Percentiles rank a stretch among this genome's conserved stretches.
These are phyloP conservation scores for Plicaturopsis crispa DNA, from an alignment of 768 basidiomycete species.

Conservation along the genomic window DNA sequence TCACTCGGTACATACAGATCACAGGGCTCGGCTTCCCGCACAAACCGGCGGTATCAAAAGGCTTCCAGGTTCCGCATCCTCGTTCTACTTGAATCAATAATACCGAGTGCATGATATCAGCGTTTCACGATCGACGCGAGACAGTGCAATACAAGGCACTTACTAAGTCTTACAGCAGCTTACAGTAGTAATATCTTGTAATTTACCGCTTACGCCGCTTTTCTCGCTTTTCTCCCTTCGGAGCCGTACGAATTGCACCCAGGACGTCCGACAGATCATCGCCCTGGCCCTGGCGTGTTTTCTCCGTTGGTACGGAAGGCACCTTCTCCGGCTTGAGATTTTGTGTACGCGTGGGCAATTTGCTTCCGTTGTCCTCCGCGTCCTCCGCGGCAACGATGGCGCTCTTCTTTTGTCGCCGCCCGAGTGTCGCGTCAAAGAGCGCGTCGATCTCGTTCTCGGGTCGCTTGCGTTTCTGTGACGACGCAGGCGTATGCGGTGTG, in stretches of 20 bases:
- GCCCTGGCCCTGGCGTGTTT: slow-evolving; percentile 17
- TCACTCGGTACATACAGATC: no score
- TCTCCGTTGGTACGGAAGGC: slow-evolving; percentile 8
- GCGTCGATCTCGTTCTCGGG: slow-evolving; percentile 68
- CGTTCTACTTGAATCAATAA: no score
- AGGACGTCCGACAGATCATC: slow-evolving; percentile 40
- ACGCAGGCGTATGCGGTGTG: neutral
- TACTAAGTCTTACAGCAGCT: no score
- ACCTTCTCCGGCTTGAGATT: neutral
- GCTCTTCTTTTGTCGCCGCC: slow-evolving; percentile 52
- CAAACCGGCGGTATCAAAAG: no score
- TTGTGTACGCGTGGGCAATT: no score
- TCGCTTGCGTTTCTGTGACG: slow-evolving; percentile 38
- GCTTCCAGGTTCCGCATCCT: no score
- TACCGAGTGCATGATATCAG: no score
- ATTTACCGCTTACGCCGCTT: slow-evolving; percentile 20
- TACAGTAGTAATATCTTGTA: neutral
- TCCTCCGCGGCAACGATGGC: slow-evolving; percentile 24
- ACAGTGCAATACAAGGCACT: no score
- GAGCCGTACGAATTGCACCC: slow-evolving; percentile 53
- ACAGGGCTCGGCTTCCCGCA: no score
- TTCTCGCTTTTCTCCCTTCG: slow-evolving; percentile 33
- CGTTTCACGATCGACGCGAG: no score
- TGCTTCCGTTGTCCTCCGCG: slow-evolving; percentile 1
- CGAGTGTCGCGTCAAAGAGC: slow-evolving; percentile 52